phyloP scores from a whole-genome alignment of 1,139 yeast genomes.

The Pneumocystis wakefieldiae region DNA sequence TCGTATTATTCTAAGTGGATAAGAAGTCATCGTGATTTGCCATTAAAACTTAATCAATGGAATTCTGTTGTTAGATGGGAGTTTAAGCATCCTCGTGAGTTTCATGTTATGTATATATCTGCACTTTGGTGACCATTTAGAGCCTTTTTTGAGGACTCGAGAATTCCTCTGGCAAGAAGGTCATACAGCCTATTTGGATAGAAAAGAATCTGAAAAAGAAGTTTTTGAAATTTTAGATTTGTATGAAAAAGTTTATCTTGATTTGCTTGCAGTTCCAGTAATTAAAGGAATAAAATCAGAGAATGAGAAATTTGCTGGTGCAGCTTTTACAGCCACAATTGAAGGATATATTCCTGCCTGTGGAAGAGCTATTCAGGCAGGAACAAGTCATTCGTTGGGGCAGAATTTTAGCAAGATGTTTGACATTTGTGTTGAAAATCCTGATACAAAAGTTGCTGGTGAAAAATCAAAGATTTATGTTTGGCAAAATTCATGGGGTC shows the following conservation, averaged over 20 bases:
- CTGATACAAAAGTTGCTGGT: slow-evolving; percentile 37
- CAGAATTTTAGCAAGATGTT: slow-evolving; percentile 98
- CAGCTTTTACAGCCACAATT: slow-evolving; percentile 82
- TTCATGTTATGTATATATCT: neutral
- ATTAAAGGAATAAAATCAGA: slow-evolving; percentile 90
- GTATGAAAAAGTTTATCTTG: slow-evolving; percentile 74
- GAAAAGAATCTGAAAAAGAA: slow-evolving; percentile 65
- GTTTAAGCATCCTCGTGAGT: slow-evolving; percentile 78
- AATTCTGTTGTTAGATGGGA: slow-evolving; percentile 98
- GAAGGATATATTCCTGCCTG: slow-evolving; percentile 97
- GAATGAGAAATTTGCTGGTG: slow-evolving; percentile 98
- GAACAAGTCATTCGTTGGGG: slow-evolving; percentile 94
- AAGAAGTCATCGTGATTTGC: slow-evolving; percentile 94
- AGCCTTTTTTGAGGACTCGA: slow-evolving; percentile 95
- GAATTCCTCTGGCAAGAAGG: slow-evolving; percentile 99
- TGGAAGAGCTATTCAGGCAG: slow-evolving; percentile 99
- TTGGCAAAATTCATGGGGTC: slow-evolving; percentile 98
- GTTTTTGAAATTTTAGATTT: slow-evolving; percentile 74
- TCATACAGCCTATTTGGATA: slow-evolving; percentile 87
- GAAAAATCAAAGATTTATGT: slow-evolving; percentile 72
- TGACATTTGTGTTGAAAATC: slow-evolving; percentile 86
- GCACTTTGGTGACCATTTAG: neutral
- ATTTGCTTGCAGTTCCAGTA: slow-evolving; percentile 92
- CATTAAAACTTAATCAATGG: slow-evolving; percentile 95
- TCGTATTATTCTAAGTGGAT: slow-evolving; percentile 99